phyloP scores from a whole-genome alignment of 2,329 filamentous ascomycete species.

The Ophiostoma quercus region DNA sequence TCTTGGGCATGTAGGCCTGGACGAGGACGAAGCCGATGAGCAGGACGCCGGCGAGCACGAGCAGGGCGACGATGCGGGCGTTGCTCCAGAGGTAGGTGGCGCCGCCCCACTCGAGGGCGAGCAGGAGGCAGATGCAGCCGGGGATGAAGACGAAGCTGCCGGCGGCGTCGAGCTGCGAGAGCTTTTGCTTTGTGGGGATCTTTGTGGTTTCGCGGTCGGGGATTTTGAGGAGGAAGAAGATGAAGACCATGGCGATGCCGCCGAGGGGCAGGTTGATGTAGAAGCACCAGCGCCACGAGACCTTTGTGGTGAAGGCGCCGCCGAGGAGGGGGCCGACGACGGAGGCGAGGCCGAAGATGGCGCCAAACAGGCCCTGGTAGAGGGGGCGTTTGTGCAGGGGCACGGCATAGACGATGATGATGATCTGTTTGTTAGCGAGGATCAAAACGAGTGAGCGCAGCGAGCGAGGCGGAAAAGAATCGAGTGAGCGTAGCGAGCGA shows the following conservation, averaged over 20 bases:
- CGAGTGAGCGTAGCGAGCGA: background rate
- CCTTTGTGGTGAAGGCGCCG: constrained; percentile 37
- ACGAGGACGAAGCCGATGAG: constrained; percentile 32
- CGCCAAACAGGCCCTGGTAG: constrained; percentile 36
- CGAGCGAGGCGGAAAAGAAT: background rate
- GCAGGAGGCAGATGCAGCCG: constrained; percentile 39
- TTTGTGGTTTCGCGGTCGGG: constrained; percentile 16
- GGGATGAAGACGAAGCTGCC: constrained; percentile 29
- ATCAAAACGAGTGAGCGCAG: background rate
- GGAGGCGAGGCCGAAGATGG: constrained; percentile 37
- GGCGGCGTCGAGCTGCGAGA: constrained; percentile 33
- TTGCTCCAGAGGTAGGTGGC: constrained; percentile 34
- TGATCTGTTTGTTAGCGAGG: constrained; percentile 25
- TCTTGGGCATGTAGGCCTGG: constrained; percentile 34
- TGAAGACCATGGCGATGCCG: constrained; percentile 31
- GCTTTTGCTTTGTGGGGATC: constrained; percentile 31
- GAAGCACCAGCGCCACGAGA: constrained; percentile 40
- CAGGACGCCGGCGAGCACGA: constrained; percentile 31
- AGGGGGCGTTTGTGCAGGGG: constrained; percentile 35
- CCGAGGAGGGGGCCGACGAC: constrained; percentile 38
- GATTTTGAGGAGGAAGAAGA: constrained; percentile 31
- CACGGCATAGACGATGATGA: constrained; percentile 35
- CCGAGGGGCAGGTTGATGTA: constrained; percentile 41
- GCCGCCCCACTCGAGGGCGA: constrained; percentile 44
- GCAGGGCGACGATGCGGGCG: constrained; percentile 34